Percentiles rank a stretch among this genome's conserved stretches.
phyloP scores from a whole-genome alignment of 371 early-diverging fungal species.

The Capniomyces stellatus region DNA sequence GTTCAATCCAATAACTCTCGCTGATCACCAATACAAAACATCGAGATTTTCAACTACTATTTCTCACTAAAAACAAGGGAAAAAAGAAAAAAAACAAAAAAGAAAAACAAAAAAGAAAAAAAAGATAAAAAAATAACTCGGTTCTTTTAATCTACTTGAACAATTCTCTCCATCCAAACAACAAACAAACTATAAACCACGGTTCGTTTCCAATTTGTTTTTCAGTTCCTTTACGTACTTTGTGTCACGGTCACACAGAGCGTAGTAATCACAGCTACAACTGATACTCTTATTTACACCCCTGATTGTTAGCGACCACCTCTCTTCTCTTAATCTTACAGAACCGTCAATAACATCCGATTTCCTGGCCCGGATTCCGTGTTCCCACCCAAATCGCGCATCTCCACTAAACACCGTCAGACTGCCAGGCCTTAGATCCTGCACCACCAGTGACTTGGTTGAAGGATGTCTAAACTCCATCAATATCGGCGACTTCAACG shows the following conservation, averaged over 20 bases:
- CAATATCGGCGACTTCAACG: slow-evolving; percentile 20
- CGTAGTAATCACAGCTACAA: slow-evolving; percentile 9
- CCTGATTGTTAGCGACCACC: slow-evolving; percentile 19
- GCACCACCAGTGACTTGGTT: not conserved
- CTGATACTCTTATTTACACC: slow-evolving; percentile 4
- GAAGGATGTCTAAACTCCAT: slow-evolving; percentile 28
- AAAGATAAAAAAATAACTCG: too few relatives aligned
- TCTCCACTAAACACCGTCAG: slow-evolving; percentile 26
- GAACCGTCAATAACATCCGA: slow-evolving; percentile 24
- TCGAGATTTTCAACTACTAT: too few relatives aligned
- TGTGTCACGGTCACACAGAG: slow-evolving; percentile 11
- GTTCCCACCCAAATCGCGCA: slow-evolving; percentile 29
- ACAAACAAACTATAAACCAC: too few relatives aligned
- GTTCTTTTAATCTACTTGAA: too few relatives aligned
- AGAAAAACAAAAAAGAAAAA: too few relatives aligned
- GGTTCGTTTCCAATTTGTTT: not conserved
- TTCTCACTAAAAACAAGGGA: too few relatives aligned
- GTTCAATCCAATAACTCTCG: too few relatives aligned
- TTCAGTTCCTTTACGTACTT: slow-evolving; percentile 6
- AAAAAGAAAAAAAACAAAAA: too few relatives aligned
- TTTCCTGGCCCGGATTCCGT: slow-evolving; percentile 27
- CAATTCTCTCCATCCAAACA: too few relatives aligned
- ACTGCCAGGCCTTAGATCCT: slow-evolving; percentile 26
- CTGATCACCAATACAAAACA: too few relatives aligned
- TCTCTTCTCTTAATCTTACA: slow-evolving; percentile 17